Base-by-base conservation (phyloP, 2,329 filamentous ascomycete genomes). In the Hypoxylon sp. region DNA sequence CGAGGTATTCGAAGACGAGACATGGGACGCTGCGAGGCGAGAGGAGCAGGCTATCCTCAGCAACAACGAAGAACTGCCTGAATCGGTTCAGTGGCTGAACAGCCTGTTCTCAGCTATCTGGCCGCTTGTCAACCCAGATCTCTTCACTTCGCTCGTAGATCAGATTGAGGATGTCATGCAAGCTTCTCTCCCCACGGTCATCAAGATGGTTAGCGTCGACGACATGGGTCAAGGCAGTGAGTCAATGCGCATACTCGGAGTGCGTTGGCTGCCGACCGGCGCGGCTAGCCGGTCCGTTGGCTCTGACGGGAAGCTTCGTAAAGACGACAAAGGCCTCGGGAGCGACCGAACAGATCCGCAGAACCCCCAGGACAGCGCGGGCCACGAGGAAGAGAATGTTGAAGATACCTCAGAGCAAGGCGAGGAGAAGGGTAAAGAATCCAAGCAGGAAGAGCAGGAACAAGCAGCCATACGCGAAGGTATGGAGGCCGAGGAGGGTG, bases 161-260 rank as follows among this genome's bases (percentile, higher is more conserved):
- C 89, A 84, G 23, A 80, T 92, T 3, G 89, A 92, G 73, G 89
- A 92, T 70, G 87, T 92, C 43, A 92, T 92, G 89, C 89, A 92
- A 74, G 88, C 89, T 2, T 89, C 86, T 7, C 75, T 91, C 15
- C 88, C 89, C 0, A 85, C 82, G 54, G 72, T 89, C 29, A 81
- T 91, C 26, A 84, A 88, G 43, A 91, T 91, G 88, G 86, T 91
- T 38, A 88, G 86, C 49, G 84, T 91, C 6, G 88, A 91, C 45
- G 89, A 92, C 61, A 83, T 92, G 55, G 89, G 88, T 0, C 89
- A 92, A 72, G 89, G 89, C 6, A 90, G 84, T 58, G 88, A 91
- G 67, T 80, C 87, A 0, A 68, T 92, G 31, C 83, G 88, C 1
- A 88, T 92, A 53, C 79, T 92, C 1, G 89, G 89, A 2, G 76